A percentile compares a stretch with the other conserved stretches of the same genome.
These are phyloP conservation scores for Suillus hirtellus DNA, from an alignment of 768 basidiomycete genomes.

Conservation along the genomic window DNA sequence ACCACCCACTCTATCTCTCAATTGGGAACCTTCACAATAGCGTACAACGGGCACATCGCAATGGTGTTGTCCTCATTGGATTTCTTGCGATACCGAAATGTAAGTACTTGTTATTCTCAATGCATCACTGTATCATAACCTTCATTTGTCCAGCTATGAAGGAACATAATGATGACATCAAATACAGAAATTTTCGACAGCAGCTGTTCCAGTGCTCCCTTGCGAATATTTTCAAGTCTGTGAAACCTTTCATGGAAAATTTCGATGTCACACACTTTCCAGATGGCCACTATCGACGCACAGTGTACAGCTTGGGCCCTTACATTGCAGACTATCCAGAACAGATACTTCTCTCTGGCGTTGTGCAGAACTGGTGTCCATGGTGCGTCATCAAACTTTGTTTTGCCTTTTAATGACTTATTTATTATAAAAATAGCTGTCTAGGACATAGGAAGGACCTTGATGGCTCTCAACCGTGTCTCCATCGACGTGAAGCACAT, in stretches of 20 bases:
- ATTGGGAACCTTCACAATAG: not conserved
- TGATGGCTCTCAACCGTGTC: conserved; percentile 17
- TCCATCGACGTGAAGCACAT: conserved; percentile 21
- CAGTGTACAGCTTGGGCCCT: conserved; percentile 36
- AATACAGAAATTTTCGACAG: conserved; percentile 22
- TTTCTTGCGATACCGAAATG: not conserved
- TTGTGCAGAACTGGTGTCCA: conserved; percentile 39
- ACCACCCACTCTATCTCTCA: not conserved
- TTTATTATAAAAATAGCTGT: not conserved
- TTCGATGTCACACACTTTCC: conserved; percentile 25
- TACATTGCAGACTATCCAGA: conserved; percentile 45
- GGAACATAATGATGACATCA: not conserved
- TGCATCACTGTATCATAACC: not conserved
- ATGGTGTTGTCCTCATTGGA: not conserved
- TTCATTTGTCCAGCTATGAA: not conserved
- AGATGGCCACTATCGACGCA: conserved; percentile 32
- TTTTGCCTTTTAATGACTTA: not conserved
- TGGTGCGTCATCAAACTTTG: conserved; percentile 21
- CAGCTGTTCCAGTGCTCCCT: conserved; percentile 35
- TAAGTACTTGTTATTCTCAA: not conserved
- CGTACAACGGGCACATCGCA: not conserved
- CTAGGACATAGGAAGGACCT: not conserved
- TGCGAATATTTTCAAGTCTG: conserved; percentile 22
- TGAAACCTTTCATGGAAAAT: conserved; percentile 29
- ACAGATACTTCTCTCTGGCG: conserved; percentile 33